A percentile compares a stretch with the other conserved stretches of the same genome.
Evolutionary conservation across 352 stramenopile species (phyloP).

Genomic region (Phytophthora litchii): DNA sequence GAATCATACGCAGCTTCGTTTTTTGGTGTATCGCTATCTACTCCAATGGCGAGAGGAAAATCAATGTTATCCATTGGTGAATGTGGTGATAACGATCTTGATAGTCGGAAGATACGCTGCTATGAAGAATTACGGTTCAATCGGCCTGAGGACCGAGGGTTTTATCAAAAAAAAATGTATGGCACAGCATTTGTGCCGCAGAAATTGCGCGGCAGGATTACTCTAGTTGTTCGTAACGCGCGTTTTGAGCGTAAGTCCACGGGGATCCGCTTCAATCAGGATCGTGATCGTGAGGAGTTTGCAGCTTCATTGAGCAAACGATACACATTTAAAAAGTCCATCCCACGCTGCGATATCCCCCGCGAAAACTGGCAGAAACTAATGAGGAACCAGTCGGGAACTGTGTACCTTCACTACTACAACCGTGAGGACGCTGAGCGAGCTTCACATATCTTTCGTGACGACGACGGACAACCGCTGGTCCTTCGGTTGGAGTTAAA

Average conservation of each 20-base stretch:
- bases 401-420: conserved; percentile 58
- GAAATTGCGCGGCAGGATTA: conserved; percentile 41
- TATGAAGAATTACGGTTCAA: conserved; percentile 55
- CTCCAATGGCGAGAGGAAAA: conserved; percentile 26
- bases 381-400: conserved; percentile 36
- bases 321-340: conserved; percentile 54
- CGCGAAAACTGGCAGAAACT: conserved; percentile 66
- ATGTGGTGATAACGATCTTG: neutral
- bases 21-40: conserved; percentile 39
- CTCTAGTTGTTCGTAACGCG: conserved; percentile 52
- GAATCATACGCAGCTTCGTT: conserved; percentile 33
- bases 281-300: conserved; percentile 64
- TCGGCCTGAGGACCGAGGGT: conserved; percentile 42
- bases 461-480: conserved; percentile 48
- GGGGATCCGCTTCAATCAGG: conserved; percentile 63
- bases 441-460: conserved; percentile 43
- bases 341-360: conserved; percentile 57
- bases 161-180: conserved; percentile 61
- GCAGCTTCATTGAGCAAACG: conserved; percentile 46
- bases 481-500: conserved; percentile 44
- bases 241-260: conserved; percentile 63
- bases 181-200: conserved; percentile 60
- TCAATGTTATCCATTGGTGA: conserved; percentile 1
- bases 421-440: conserved; percentile 57
- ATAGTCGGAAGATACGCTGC: conserved; percentile 25